These are phyloP conservation scores for Cucurbita argyrosperma DNA, from an alignment of 306 rosid genomes.

Conservation along the genomic window DNA sequence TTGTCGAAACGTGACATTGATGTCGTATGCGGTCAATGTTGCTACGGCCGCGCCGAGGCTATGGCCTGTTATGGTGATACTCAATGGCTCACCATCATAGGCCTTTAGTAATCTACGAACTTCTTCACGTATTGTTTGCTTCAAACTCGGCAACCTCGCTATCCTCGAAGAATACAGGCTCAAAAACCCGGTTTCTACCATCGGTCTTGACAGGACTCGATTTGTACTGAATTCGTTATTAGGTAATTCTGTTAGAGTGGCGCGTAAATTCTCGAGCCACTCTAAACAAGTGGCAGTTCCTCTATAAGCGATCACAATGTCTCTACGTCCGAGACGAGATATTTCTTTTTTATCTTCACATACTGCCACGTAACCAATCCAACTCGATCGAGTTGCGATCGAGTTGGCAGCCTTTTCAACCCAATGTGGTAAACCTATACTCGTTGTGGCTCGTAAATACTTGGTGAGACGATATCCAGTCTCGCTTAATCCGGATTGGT, in stretches of 20 bases:
- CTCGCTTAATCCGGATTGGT: slow-evolving; percentile 7
- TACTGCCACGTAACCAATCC: slow-evolving; percentile 54
- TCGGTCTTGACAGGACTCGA: slow-evolving; percentile 5
- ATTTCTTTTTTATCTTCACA: slow-evolving; percentile 45
- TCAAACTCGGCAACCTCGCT: slow-evolving; percentile 16
- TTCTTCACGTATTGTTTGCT: slow-evolving; percentile 28
- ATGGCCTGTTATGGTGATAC: slow-evolving; percentile 57
- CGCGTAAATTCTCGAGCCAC: slow-evolving; percentile 55
- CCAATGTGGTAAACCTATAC: slow-evolving; percentile 36
- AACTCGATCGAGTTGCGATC: slow-evolving; percentile 22
- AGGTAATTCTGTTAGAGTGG: slow-evolving; percentile 24
- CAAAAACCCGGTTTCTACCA: slow-evolving; percentile 54
- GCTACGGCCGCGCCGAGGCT: slow-evolving; percentile 63
- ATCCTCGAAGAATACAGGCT: slow-evolving; percentile 34
- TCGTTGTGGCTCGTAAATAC: slow-evolving; percentile 41
- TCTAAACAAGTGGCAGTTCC: slow-evolving; percentile 56
- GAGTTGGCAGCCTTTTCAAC: slow-evolving; percentile 20
- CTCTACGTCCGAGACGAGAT: slow-evolving; percentile 45
- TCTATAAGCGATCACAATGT: slow-evolving; percentile 37
- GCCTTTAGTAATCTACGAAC: slow-evolving; percentile 18
- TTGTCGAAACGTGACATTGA: slow-evolving; percentile 13
- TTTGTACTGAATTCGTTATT: neutral
- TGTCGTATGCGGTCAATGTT: slow-evolving; percentile 25
- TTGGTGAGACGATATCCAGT: slow-evolving; percentile 44
- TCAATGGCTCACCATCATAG: slow-evolving; percentile 25